Evolutionary conservation across 2,329 filamentous ascomycete species (phyloP).

Genomic region (Septoria linicola): DNA sequence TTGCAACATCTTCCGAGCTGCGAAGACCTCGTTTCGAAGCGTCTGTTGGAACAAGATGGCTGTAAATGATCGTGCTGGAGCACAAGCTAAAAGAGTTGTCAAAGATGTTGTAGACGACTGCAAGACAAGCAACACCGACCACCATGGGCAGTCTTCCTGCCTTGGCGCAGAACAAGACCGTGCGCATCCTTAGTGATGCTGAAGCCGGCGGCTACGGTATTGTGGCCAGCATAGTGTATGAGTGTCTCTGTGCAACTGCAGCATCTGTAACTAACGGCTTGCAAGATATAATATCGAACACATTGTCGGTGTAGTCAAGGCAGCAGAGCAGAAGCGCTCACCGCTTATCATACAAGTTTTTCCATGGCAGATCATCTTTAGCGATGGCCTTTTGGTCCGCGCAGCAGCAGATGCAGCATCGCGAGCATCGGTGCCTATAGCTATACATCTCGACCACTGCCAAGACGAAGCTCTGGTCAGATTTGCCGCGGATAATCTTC

Average conservation of each 20-base stretch:
- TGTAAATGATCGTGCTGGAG: background rate
- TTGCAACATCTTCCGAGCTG: background rate
- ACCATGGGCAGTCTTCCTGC: background rate
- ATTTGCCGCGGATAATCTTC: slow-evolving; percentile 36
- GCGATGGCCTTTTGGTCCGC: too few species aligned
- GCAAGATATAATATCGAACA: slow-evolving; percentile 65
- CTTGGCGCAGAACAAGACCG: slow-evolving; percentile 23
- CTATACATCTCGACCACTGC: slow-evolving; percentile 50
- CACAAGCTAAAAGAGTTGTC: background rate
- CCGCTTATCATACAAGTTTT: slow-evolving; percentile 72
- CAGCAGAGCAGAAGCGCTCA: slow-evolving; percentile 65
- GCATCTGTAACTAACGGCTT: too few species aligned
- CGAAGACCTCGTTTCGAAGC: background rate
- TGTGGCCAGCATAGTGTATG: slow-evolving; percentile 26
- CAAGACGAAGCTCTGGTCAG: slow-evolving; percentile 43
- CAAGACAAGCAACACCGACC: slow-evolving; percentile 5
- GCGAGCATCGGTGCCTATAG: slow-evolving; percentile 44
- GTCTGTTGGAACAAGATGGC: background rate
- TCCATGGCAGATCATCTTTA: slow-evolving; percentile 64
- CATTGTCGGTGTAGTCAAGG: slow-evolving; percentile 66
- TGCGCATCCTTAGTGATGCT: slow-evolving; percentile 24
- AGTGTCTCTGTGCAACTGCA: too few species aligned
- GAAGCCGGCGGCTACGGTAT: slow-evolving; percentile 27
- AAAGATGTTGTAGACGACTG: background rate
- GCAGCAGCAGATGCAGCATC: slow-evolving; percentile 48